A percentile compares a stretch with the other conserved stretches of the same genome.
These are phyloP conservation scores for Teunomyces panamensis DNA, from an alignment of 805 yeast species.

Conservation along the genomic window DNA sequence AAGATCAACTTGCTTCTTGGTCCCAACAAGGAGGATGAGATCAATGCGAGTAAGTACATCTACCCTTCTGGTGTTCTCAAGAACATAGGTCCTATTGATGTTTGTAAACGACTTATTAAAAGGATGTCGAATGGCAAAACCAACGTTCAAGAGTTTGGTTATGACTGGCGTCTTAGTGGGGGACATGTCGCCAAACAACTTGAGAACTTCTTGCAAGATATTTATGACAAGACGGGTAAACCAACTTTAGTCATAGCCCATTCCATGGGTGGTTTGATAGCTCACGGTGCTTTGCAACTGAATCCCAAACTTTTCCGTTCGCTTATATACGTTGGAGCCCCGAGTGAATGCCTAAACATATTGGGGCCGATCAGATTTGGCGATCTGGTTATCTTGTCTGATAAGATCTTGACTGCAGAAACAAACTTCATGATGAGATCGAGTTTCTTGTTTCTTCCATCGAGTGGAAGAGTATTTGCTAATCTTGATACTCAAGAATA, in stretches of 20 bases:
- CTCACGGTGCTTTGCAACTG: conserved; percentile 73
- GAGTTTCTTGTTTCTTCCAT: conserved; percentile 74
- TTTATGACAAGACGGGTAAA: conserved; percentile 49
- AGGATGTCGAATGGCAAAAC: conserved; percentile 59
- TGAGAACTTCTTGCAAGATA: conserved; percentile 41
- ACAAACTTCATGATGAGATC: conserved; percentile 88
- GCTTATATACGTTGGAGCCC: conserved; percentile 77
- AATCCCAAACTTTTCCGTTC: conserved; percentile 72
- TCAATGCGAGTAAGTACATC: conserved; percentile 47
- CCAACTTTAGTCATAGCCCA: conserved; percentile 78
- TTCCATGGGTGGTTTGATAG: conserved; percentile 90
- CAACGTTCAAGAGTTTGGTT: conserved; percentile 73
- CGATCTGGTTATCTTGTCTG: conserved; percentile 73
- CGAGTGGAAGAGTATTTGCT: conserved; percentile 69
- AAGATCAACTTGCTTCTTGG: conserved; percentile 72
- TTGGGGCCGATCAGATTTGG: conserved; percentile 83
- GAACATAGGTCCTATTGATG: conserved; percentile 85
- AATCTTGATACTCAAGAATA: conserved; percentile 56
- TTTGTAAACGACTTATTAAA: conserved; percentile 59
- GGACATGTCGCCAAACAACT: conserved; percentile 54
- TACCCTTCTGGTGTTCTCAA: conserved; percentile 75
- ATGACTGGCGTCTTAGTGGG: conserved; percentile 85
- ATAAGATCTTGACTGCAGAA: conserved; percentile 72
- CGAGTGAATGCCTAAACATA: conserved; percentile 80
- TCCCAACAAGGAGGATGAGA: conserved; percentile 69